Percentiles rank a stretch among this genome's conserved stretches.
phyloP scores from a whole-genome alignment of 192 early-diverging fungal genomes.

The Neocallimastix lanati region DNA sequence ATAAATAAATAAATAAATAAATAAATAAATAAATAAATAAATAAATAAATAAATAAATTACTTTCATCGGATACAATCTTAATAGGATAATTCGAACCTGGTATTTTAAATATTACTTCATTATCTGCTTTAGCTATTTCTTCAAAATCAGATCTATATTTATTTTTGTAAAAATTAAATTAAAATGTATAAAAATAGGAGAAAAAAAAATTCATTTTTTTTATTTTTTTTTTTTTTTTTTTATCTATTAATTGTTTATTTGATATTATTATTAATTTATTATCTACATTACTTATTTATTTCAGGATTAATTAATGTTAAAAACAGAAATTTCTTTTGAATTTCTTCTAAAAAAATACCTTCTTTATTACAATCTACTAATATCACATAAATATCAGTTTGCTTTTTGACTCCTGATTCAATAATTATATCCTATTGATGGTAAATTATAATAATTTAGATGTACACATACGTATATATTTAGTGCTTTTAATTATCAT shows the following conservation, averaged over 20 bases:
- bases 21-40: too few relatives aligned
- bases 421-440: not conserved
- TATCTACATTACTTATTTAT: not conserved
- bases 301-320: not conserved
- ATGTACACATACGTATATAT: too few relatives aligned
- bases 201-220: too few relatives aligned
- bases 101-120: not conserved
- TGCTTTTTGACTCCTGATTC: not conserved
- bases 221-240: too few relatives aligned
- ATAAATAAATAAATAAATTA: not conserved
- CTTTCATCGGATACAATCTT: not conserved
- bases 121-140: not conserved
- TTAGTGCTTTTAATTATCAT: too few relatives aligned
- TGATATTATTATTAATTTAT: too few relatives aligned
- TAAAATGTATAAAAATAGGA: too few relatives aligned
- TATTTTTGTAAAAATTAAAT: too few relatives aligned
- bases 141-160: not conserved
- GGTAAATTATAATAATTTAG: too few relatives aligned
- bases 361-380: not conserved
- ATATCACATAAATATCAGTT: not conserved
- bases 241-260: too few relatives aligned
- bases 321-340: not conserved
- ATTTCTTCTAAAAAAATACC: not conserved
- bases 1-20: not conserved
- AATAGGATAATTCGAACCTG: not conserved